These are phyloP conservation scores for Ophiostoma ips DNA, from an alignment of 2,329 filamentous ascomycete species.

Conservation along the genomic window DNA sequence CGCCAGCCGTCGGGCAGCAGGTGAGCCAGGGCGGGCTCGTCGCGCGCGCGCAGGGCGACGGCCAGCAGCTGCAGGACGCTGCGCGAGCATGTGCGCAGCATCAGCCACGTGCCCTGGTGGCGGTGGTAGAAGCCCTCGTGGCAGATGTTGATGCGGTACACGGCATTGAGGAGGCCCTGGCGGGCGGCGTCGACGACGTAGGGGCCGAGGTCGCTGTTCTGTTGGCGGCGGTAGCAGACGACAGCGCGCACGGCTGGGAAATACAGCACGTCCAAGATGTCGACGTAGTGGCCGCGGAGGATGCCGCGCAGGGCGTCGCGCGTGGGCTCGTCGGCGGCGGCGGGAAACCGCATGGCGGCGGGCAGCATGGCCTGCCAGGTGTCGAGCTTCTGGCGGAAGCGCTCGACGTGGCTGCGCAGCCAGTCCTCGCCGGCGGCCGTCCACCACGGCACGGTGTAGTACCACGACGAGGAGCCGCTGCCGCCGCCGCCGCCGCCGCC, in stretches of 20 bases:
- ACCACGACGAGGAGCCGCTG: no score
- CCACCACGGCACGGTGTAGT: background rate
- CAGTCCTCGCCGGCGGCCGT: background rate
- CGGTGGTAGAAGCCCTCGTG: slow-evolving; percentile 7
- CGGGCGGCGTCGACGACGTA: background rate
- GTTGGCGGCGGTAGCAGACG: background rate
- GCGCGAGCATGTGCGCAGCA: slow-evolving; percentile 5
- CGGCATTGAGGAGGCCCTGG: slow-evolving; percentile 4
- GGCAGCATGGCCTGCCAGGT: slow-evolving; percentile 6
- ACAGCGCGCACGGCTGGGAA: slow-evolving; percentile 6
- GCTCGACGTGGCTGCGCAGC: background rate
- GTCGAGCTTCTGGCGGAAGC: background rate
- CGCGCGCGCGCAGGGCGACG: background rate
- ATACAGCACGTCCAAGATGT: slow-evolving; percentile 4
- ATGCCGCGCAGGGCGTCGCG: slow-evolving; percentile 5
- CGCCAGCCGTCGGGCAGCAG: background rate
- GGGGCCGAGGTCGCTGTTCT: background rate
- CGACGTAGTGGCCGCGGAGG: slow-evolving; percentile 7
- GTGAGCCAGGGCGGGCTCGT: background rate
- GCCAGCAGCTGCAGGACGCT: slow-evolving; percentile 3
- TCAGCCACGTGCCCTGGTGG: slow-evolving; percentile 9
- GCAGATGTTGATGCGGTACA: slow-evolving; percentile 8
- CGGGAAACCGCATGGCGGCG: slow-evolving; percentile 5
- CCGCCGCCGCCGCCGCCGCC: no score
- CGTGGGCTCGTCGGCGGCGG: background rate